phyloP scores from a whole-genome alignment of 768 basidiomycete species.

The Rickenella mellea region DNA sequence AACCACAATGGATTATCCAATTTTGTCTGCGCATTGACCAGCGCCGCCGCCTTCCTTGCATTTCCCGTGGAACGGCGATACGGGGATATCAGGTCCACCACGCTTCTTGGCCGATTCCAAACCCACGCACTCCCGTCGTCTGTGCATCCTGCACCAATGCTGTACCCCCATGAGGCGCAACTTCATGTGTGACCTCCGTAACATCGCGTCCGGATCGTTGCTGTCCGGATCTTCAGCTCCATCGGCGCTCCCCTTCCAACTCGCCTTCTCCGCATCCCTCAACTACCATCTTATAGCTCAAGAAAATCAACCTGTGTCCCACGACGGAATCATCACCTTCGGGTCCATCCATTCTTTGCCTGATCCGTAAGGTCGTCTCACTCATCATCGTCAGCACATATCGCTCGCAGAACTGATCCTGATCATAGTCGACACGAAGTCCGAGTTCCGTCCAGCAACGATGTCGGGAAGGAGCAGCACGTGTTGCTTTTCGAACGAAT shows the following conservation, averaged over 20 bases:
- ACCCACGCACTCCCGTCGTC: conserved; percentile 43
- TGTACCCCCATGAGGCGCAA: conserved; percentile 12
- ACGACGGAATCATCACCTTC: conserved; percentile 65
- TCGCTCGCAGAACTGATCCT: conserved; percentile 59
- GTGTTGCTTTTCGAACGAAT: conserved; percentile 84
- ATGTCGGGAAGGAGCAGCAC: conserved; percentile 74
- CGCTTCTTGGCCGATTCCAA: conserved; percentile 54
- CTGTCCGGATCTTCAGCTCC: conserved; percentile 48
- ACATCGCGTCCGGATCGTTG: conserved; percentile 42
- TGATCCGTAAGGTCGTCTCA: conserved; percentile 52
- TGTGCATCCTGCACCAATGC: conserved; percentile 27
- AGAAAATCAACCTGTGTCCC: conserved; percentile 63
- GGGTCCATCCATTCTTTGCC: conserved; percentile 63
- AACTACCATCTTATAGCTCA: conserved; percentile 69
- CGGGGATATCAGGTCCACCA: conserved; percentile 15
- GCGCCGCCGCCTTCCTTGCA: conserved; percentile 52
- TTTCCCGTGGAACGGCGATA: conserved; percentile 68
- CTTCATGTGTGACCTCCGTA: conserved; percentile 57
- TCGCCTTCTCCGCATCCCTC: conserved; percentile 73
- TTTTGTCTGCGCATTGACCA: conserved; percentile 42
- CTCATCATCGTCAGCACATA: conserved; percentile 75
- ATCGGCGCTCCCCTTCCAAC: conserved; percentile 26
- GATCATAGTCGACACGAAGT: conserved; percentile 62
- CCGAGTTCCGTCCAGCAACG: conserved; percentile 49
- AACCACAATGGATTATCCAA: conserved; percentile 69